Percentiles rank a stretch among this genome's conserved stretches.
phyloP scores from a whole-genome alignment of 108 stramenopile genomes.

The Parietichytrium sp. region DNA sequence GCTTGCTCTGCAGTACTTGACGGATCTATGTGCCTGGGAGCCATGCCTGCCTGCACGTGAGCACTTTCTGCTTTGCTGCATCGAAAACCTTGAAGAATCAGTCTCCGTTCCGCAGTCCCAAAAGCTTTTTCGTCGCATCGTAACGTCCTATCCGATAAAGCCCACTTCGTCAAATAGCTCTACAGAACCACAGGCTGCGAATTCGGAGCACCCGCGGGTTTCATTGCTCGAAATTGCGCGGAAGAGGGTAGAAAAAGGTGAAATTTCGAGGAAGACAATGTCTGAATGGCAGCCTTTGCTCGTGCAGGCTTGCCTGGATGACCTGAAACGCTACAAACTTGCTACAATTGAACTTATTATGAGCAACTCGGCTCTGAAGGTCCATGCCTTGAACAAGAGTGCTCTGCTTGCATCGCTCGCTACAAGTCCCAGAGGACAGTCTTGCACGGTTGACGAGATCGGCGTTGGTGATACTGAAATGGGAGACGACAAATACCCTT shows the following conservation, averaged over 20 bases:
- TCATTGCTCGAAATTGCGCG: too few species aligned
- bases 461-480: too few species aligned
- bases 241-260: too few species aligned
- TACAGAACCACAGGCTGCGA: background rate
- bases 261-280: background rate
- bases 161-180: background rate
- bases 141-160: background rate
- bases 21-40: slow-evolving; percentile 30
- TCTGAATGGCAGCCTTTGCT: background rate
- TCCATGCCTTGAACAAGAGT: too few species aligned
- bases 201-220: too few species aligned
- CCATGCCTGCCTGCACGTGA: background rate
- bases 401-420: too few species aligned
- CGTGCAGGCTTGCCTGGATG: background rate
- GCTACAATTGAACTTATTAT: background rate
- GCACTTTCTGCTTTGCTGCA: background rate
- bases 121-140: background rate
- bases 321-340: slow-evolving; percentile 21
- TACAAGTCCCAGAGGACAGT: too few species aligned
- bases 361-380: too few species aligned
- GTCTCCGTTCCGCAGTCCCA: background rate
- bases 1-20: background rate
- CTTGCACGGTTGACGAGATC: too few species aligned
- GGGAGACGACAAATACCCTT: too few species aligned
- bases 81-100: background rate